These are phyloP conservation scores for Yarrowia sp. DNA, from an alignment of 805 yeast species.

Conservation along the genomic window DNA sequence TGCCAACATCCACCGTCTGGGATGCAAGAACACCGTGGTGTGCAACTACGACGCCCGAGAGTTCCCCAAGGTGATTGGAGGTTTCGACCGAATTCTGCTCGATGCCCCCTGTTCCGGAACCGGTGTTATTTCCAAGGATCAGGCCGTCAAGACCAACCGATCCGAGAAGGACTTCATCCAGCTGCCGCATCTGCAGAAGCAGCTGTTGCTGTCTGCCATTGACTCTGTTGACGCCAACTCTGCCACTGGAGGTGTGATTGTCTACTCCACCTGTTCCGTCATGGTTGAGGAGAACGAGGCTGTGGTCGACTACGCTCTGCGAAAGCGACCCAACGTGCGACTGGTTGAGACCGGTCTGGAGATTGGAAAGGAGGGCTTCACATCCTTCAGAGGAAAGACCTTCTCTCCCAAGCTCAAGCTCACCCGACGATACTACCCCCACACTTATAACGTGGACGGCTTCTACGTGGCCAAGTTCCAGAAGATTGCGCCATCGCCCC, in stretches of 20 bases:
- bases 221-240: conserved; percentile 96
- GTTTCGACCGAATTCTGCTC: conserved; percentile 88
- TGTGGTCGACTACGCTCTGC: conserved; percentile 94
- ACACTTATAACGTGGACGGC: conserved; percentile 97
- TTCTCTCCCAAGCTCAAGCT: conserved; percentile 73
- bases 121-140: conserved; percentile 98
- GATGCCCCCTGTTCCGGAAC: conserved; percentile 99
- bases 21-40: conserved; percentile 93
- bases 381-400: conserved; percentile 87
- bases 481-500: conserved; percentile 83
- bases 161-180: conserved; percentile 95
- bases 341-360: conserved; percentile 88
- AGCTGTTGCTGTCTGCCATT: conserved; percentile 86
- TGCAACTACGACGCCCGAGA: conserved; percentile 98
- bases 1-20: conserved; percentile 96
- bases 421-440: conserved; percentile 96
- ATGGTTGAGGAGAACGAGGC: conserved; percentile 98
- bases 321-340: conserved; percentile 94
- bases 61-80: conserved; percentile 97
- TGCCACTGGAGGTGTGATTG: conserved; percentile 87
- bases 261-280: conserved; percentile 96
- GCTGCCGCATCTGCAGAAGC: conserved; percentile 95
- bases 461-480: conserved; percentile 95
- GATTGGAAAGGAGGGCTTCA: conserved; percentile 95
- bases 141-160: conserved; percentile 86